phyloP scores from a whole-genome alignment of 345 rosid species.

The Geranium brycei region DNA sequence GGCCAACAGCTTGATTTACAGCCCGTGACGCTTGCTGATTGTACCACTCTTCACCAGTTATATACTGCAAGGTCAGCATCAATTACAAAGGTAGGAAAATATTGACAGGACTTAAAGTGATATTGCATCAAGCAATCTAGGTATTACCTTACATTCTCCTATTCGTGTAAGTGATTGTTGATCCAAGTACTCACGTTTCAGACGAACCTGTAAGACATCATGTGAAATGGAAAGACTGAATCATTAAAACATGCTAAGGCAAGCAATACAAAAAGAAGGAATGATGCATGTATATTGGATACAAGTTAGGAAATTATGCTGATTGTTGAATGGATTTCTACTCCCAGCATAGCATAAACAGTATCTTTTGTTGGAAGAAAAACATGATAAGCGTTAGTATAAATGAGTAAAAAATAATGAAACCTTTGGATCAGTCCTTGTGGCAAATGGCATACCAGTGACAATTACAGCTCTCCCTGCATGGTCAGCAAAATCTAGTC shows the following conservation, averaged over 20 bases:
- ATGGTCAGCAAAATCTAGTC: constrained; percentile 90
- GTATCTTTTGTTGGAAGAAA: not conserved
- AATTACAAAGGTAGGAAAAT: constrained; percentile 9
- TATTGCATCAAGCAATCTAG: constrained; percentile 11
- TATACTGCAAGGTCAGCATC: constrained; percentile 24
- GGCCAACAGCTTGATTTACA: constrained; percentile 94
- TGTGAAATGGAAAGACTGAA: not conserved
- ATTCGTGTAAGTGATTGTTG: constrained; percentile 23
- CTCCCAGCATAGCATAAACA: not conserved
- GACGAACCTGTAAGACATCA: constrained; percentile 46
- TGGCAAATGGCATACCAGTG: constrained; percentile 87
- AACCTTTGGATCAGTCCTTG: constrained; percentile 79
- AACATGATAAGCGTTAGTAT: not conserved
- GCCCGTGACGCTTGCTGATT: constrained; percentile 85
- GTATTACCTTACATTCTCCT: constrained; percentile 36
- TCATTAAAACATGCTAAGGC: not conserved
- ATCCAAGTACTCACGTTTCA: constrained; percentile 86
- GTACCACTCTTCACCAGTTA: constrained; percentile 84
- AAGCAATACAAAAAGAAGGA: not conserved
- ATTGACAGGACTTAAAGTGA: constrained; percentile 8
- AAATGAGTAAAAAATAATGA: constrained; percentile 10
- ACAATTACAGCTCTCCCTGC: constrained; percentile 95
- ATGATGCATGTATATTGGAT: not conserved
- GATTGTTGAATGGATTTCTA: not conserved
- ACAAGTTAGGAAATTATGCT: not conserved